phyloP scores from a whole-genome alignment of 163 green algal genomes.

The Scenedesmus sp. region DNA sequence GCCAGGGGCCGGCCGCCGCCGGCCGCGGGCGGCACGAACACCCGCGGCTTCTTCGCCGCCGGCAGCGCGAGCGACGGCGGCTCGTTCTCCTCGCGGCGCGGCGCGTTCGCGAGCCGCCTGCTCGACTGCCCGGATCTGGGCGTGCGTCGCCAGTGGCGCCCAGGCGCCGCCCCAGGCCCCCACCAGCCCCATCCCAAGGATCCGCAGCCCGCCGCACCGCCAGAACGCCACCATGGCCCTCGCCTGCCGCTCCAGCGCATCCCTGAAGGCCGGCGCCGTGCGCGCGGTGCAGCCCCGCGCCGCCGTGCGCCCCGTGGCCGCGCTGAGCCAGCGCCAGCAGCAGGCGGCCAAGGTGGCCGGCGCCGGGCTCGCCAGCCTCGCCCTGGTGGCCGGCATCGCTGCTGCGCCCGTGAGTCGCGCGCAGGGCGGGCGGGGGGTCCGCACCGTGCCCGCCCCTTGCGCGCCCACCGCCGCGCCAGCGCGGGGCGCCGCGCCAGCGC shows the following conservation, averaged over 20 bases:
- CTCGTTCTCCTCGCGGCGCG: no score
- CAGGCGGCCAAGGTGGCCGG: constrained; percentile 14
- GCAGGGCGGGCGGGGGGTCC: no score
- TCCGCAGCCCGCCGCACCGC: no score
- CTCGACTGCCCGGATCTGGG: not conserved
- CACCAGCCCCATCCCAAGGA: not conserved
- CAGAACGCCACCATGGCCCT: no score
- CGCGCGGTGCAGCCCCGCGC: constrained; percentile 37
- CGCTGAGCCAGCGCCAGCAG: constrained; percentile 30
- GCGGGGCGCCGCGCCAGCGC: no score
- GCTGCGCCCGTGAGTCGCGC: constrained; percentile 46
- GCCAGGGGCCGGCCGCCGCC: not conserved
- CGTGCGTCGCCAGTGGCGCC: not conserved
- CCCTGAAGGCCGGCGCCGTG: constrained; percentile 18
- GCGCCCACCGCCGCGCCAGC: no score
- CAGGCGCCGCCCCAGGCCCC: not conserved
- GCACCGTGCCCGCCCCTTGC: no score
- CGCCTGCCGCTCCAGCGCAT: no score
- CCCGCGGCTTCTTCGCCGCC: constrained; percentile 7
- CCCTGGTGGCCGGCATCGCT: constrained; percentile 21
- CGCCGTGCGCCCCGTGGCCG: constrained; percentile 41
- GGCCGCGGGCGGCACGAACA: not conserved
- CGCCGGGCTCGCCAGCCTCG: constrained; percentile 19
- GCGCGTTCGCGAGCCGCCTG: not conserved
- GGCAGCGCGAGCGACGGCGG: not conserved